A percentile compares a stretch with the other conserved stretches of the same genome.
Evolutionary conservation across 805 yeast genomes (phyloP).

Genomic region (Pichia paraexigua): DNA sequence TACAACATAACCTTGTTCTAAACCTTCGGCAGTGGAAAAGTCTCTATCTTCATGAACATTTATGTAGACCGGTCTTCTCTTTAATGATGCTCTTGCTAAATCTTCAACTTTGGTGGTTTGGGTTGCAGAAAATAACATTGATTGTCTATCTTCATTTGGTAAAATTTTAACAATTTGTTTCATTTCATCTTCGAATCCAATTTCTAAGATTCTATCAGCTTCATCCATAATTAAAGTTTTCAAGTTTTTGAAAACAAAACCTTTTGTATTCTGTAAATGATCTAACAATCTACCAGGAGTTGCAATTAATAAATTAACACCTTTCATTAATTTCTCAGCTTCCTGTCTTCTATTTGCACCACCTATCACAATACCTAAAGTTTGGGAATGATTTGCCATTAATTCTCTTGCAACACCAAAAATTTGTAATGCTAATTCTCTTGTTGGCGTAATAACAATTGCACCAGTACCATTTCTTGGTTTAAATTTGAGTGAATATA

Average conservation of each 20-base stretch:
- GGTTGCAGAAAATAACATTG: constrained; percentile 98
- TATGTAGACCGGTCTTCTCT: constrained; percentile 89
- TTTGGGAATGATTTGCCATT: constrained; percentile 84
- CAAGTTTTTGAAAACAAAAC: constrained; percentile 88
- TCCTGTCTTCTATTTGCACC: constrained; percentile 98
- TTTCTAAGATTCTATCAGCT: constrained; percentile 95
- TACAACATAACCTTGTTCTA: constrained; percentile 97
- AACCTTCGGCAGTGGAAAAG: constrained; percentile 88
- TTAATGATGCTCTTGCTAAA: constrained; percentile 89
- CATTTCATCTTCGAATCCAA: constrained; percentile 99
- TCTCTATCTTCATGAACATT: constrained; percentile 83
- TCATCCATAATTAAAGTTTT: constrained; percentile 94
- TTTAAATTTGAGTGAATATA: constrained; percentile 84
- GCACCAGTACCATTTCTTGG: constrained; percentile 99
- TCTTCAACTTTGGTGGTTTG: constrained; percentile 99
- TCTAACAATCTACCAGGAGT: constrained; percentile 97
- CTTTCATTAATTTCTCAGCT: constrained; percentile 88
- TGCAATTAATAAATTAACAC: constrained; percentile 89
- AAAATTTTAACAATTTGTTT: constrained; percentile 88
- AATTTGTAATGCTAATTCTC: constrained; percentile 95
- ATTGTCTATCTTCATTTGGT: constrained; percentile 88
- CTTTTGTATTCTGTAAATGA: constrained; percentile 91
- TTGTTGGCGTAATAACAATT: constrained; percentile 90
- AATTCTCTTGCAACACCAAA: constrained; percentile 96
- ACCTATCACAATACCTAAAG: constrained; percentile 94